Conservation (phyloP, 2,329 filamentous ascomycete species). For the Apiospora aurea region DNA sequence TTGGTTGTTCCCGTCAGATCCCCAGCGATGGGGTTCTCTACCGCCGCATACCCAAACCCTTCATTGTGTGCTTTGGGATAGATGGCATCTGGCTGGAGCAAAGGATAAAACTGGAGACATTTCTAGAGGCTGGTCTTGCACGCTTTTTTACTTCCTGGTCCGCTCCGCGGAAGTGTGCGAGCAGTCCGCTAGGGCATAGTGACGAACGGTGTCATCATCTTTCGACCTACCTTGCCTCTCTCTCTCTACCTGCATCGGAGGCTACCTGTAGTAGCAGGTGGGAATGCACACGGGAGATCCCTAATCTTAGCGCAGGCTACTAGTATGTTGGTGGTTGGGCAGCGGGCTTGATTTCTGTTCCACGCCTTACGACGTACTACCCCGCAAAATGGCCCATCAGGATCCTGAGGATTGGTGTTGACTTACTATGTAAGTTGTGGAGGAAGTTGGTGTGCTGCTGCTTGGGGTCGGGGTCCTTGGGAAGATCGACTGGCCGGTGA, state of each 20-base stretch:
- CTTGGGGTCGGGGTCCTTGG: neutral
- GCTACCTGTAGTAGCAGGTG: constrained; percentile 8
- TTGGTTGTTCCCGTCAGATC: neutral
- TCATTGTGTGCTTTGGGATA: neutral
- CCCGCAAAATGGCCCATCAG: constrained; percentile 1
- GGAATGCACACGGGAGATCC: constrained; percentile 15
- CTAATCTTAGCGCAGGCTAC: neutral
- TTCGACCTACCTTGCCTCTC: neutral
- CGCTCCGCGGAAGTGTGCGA: neutral
- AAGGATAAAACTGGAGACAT: constrained; percentile 1
- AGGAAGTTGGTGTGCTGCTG: neutral
- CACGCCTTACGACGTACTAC: neutral
- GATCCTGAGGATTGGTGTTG: neutral
- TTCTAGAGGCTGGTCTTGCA: neutral
- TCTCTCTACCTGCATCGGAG: neutral
- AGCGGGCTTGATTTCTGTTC: neutral
- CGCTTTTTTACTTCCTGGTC: neutral
- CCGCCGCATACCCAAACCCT: neutral
- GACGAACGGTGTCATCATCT: neutral
- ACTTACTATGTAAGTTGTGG: neutral
- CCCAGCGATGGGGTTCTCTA: neutral
- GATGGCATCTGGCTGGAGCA: neutral
- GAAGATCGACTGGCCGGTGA: neutral
- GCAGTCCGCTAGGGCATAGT: neutral
- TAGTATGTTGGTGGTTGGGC: neutral